Evolutionary conservation across 1,284 basidiomycete species (phyloP), one percentile per base, ranked within the genome.

Genomic region (Puccinia coronata): DNA sequence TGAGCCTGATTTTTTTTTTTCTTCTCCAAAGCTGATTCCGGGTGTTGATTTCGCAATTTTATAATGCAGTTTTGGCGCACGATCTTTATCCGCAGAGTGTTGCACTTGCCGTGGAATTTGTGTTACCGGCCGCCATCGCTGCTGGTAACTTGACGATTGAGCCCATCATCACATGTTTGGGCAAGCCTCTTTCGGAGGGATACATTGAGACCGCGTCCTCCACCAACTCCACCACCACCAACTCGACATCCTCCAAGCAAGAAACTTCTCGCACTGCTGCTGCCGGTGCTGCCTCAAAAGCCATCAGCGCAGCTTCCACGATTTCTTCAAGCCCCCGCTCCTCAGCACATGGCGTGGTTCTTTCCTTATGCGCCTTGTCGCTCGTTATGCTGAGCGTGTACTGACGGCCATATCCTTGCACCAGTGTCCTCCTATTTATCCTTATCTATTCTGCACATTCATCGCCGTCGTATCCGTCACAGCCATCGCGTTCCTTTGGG

Each of bases 51-150:
- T 39, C 4, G 1, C 18, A 39, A 36, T 41, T 18, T 51, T 49
- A 9, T n/a, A 2, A 3, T 76, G 9, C 31, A 78, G 81, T 82
- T 25, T 84, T 86, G 41, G 85, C 83, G 28, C 85, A 86, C 83
- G 81, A 82, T 72, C 65, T 82, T 67, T 95, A 91, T 86, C 89
- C 92, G 84, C 90, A 93, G 84, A 92, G 92, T 18, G 93, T 96
- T 75, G 93, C 96, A 84, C 90, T 97, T 82, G 94, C 94, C 43
- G 89, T 92, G 82, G 93, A 93, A 69, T 95, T 94, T 87, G 92
- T 92, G 83, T 88, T 96, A n/a, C 90, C 92, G 77, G 88, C 90
- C 59, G 92, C 92, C 34, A 85, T 90, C 83, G 88, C 82, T 53
- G 57, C 71, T 80, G 69, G 81, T 34, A 72, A 86, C 75, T 86